Conservation (phyloP, 495 filamentous ascomycete genomes). For the Elasticomyces elasticus region DNA sequence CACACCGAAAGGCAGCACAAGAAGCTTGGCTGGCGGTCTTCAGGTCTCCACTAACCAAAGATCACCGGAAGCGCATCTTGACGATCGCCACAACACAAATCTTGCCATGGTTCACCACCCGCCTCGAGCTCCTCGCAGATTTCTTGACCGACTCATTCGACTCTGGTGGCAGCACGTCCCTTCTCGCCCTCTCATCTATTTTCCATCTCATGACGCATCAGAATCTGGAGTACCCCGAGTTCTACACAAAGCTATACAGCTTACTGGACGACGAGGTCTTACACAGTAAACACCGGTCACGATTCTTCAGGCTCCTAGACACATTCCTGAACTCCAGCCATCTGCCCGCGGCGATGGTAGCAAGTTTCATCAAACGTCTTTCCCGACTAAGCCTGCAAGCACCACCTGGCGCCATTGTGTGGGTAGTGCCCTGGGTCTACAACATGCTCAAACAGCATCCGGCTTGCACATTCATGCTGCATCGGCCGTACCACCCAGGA, state of each 20-base stretch:
- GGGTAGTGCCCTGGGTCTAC: conserved; percentile 84
- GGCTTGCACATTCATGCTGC: conserved; percentile 88
- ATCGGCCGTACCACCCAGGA: conserved; percentile 46
- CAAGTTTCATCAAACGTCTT: conserved; percentile 90
- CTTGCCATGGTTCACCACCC: conserved; percentile 68
- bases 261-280: conserved; percentile 74
- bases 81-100: conserved; percentile 63
- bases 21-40: conserved; percentile 77
- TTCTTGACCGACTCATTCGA: conserved; percentile 91
- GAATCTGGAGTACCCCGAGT: conserved; percentile 92
- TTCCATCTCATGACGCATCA: conserved; percentile 89
- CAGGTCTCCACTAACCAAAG: conserved; percentile 49
- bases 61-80: conserved; percentile 72
- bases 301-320: conserved; percentile 86
- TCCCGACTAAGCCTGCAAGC: conserved; percentile 71
- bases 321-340: conserved; percentile 88
- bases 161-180: conserved; percentile 68
- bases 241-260: conserved; percentile 90
- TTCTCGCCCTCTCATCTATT: conserved; percentile 82
- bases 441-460: conserved; percentile 89
- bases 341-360: conserved; percentile 79
- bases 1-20: conserved; percentile 61
- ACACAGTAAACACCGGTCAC: conserved; percentile 86
- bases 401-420: conserved; percentile 78
- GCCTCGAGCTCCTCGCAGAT: conserved; percentile 87